Evolutionary conservation across 306 rosid species (phyloP), one percentile per base, ranked within the genome.

Genomic region (Cajanus cajan): DNA sequence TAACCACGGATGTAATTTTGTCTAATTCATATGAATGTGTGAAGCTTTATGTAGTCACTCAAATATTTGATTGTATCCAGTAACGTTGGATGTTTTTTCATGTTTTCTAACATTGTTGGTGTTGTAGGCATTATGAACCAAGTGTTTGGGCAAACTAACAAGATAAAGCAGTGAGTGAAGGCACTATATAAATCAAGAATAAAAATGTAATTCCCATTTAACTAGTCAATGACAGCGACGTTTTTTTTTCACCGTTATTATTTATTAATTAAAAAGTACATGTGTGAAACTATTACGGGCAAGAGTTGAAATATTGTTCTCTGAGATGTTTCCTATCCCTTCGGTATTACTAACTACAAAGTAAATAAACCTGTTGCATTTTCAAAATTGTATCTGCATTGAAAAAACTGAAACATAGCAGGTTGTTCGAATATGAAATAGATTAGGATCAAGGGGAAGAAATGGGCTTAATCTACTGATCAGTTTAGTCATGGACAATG

Each of bases 251-350:
- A 14, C 58, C 28, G 33, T 13, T 52, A 66, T 68, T 40, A 68
- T 68, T 69, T 61, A 31, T 25, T 12, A 31, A 78, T 1, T 1
- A 28, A 28, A 28, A 16, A 16, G 7, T 28, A 28, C 8, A 24
- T 18, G 24, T 68, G 36, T 16, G 14, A 66, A 54, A n/a, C 45
- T 67, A 67, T 40, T 40, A 78, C 6, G 6, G 40, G 31, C 15
- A 59, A n/a, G 6, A 78, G 51, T 57, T 58, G 50, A 55, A 78
- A 19, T 58, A 3, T 58, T 33, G 52, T 15, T 70, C 57, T 77
- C 40, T 44, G 14, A 8, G 62, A 57, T 69, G 25, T 69, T 51
- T 14, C 15, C 62, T 33, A 22, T 16, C 24, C 21, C 11, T 79
- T 58, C 7, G n/a, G 31, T 59, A 57, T 57, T 78, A 67, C 57